Conservation (phyloP, 257 asterid genomes). For the Petrea volubilis region DNA sequence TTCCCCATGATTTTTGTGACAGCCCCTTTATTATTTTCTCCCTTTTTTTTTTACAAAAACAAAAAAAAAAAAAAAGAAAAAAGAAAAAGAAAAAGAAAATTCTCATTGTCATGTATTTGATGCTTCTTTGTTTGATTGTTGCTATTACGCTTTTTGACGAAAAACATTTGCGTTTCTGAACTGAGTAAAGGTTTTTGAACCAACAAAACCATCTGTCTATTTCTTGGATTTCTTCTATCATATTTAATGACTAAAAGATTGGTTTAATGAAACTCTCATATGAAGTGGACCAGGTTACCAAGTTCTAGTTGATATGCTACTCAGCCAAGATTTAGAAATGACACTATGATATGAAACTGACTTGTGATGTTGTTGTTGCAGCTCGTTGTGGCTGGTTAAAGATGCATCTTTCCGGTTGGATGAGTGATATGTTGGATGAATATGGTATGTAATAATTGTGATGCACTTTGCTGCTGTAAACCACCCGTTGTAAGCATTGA, state of each 20-base stretch:
- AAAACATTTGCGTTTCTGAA: not conserved
- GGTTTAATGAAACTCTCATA: not conserved
- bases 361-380: conserved; percentile 27
- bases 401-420: conserved; percentile 23
- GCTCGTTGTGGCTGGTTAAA: conserved; percentile 21
- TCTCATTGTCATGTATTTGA: not conserved
- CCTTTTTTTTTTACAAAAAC: too few relatives aligned
- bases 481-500: conserved; percentile 24
- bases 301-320: not conserved
- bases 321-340: not conserved
- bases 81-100: too few relatives aligned
- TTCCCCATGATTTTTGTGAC: not conserved
- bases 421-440: conserved; percentile 21
- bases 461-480: conserved; percentile 25
- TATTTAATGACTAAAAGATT: not conserved
- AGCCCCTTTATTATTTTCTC: not conserved
- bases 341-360: conserved; percentile 9
- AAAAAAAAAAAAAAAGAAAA: too few relatives aligned
- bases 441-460: conserved; percentile 38
- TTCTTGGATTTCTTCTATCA: not conserved
- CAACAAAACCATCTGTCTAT: not conserved
- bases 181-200: conserved; percentile 4
- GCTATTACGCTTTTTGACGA: not conserved
- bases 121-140: not conserved
- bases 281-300: not conserved